Evolutionary conservation across 2,329 filamentous ascomycete species (phyloP), one percentile per base, ranked within the genome.

Genomic region (Penicillium carneum): DNA sequence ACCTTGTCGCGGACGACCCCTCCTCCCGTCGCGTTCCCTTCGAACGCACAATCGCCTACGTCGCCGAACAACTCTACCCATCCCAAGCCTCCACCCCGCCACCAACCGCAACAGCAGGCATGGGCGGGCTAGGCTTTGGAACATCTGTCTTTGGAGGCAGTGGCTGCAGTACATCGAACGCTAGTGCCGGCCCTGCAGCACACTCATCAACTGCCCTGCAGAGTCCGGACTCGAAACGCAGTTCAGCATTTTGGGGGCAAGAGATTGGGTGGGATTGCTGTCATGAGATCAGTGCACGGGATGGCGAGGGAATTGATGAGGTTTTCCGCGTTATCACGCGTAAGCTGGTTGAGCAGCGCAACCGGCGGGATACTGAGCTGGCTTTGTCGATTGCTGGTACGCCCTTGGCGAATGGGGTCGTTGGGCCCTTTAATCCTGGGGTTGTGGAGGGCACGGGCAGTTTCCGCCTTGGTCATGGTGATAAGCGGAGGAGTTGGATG

Each of bases 191-290:
- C 34, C 57, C 56, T 1, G 59, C 50, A n/a, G 71, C 12, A 16
- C 33, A 20, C n/a, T 41, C 39, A 1, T 41, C 39, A 20, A 41
- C 18, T 41, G 39, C 72, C 7, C 36, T 76, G 2, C 69, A 73
- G 51, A 79, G 76, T 43, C 70, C 76, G 0, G 79, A 80, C 65
- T 81, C 77, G 67, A 82, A 81, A 61, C 80, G 78, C 62, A 79
- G 79, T 71, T 81, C 74, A 65, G 82, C 70, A 53, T 83, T 77
- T 79, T 97, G 93, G 93, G 92, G 90, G 23, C 91, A 95, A 76
- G 93, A 97, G 74, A 88, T 93, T 6, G 93, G 93, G 54, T 98
- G 94, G 93, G 93, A 97, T 72, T 96, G 93, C 65, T 98, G 94
- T 76, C 95, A 98, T 77, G 95, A 99, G 81, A 94, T 99, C 73